Evolutionary conservation across 192 early-diverging fungal species (phyloP).

Genomic region (Geranomyces michiganensis): DNA sequence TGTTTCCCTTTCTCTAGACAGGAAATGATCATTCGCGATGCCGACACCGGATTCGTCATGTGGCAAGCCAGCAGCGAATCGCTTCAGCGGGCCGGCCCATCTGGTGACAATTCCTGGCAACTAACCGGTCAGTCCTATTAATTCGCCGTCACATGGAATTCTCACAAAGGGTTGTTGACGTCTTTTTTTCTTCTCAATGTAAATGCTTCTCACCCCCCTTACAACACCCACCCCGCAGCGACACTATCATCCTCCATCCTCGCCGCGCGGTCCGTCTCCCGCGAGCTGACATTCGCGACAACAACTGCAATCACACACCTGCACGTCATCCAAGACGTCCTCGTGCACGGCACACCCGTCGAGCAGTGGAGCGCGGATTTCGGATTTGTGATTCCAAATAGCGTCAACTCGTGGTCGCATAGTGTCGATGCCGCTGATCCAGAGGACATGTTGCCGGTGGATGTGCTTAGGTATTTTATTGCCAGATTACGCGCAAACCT

Average conservation of each 20-base stretch:
- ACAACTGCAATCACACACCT: not conserved
- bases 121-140: not conserved
- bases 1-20: not conserved
- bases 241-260: not conserved
- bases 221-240: not conserved
- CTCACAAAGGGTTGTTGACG: no score
- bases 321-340: not conserved
- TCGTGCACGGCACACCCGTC: not conserved
- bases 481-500: not conserved
- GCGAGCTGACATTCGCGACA: not conserved
- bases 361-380: conserved; percentile 2
- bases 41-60: not conserved
- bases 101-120: not conserved
- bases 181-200: not conserved
- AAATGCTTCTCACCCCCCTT: not conserved
- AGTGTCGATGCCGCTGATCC: not conserved
- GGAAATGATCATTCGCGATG: not conserved
- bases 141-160: no score
- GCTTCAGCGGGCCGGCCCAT: not conserved
- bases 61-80: not conserved
- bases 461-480: not conserved
- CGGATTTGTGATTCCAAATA: conserved; percentile 2
- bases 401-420: conserved; percentile 1
- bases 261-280: not conserved
- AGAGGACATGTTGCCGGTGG: not conserved